Percentiles rank a stretch among this genome's conserved stretches.
Conservation (phyloP, 176 grass and related monocot genomes). For the Avena atlantica region DNA sequence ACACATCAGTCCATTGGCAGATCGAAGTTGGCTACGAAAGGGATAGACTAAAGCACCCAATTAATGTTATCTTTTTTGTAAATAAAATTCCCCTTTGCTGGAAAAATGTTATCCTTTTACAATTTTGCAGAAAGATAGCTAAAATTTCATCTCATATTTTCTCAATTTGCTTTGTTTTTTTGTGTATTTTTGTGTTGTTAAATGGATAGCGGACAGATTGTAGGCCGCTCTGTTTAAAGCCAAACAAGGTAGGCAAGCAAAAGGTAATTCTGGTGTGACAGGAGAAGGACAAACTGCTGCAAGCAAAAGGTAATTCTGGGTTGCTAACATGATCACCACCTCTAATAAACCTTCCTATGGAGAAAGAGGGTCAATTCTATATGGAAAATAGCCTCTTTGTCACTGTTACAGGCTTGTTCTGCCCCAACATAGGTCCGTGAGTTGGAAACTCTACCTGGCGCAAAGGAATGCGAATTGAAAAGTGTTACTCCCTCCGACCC, state of each 20-base stretch:
- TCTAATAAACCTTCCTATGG: background rate
- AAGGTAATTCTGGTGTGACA: background rate
- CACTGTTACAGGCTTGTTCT: too few species aligned
- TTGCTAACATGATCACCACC: too few species aligned
- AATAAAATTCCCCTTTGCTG: too few species aligned
- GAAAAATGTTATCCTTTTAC: background rate
- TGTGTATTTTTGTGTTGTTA: background rate
- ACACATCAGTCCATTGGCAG: slow-evolving; percentile 2
- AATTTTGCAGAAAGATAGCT: background rate
- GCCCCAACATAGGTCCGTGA: too few species aligned
- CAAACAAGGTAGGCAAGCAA: background rate
- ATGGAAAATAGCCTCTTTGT: background rate
- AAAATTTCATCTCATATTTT: slow-evolving; percentile 42
- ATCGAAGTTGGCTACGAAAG: slow-evolving; percentile 14
- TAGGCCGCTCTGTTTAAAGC: background rate
- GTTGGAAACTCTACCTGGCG: too few species aligned
- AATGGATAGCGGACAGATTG: slow-evolving; percentile 25
- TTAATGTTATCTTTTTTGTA: too few species aligned
- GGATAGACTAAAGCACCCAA: slow-evolving; percentile 10
- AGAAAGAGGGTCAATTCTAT: too few species aligned
- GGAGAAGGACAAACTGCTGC: slow-evolving; percentile 12
- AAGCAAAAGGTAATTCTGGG: background rate
- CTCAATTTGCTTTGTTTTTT: background rate
- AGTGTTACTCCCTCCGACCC: too few species aligned
- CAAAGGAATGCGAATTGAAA: too few species aligned